phyloP scores from a whole-genome alignment of 805 yeast species.

The Candida silvicultrix region DNA sequence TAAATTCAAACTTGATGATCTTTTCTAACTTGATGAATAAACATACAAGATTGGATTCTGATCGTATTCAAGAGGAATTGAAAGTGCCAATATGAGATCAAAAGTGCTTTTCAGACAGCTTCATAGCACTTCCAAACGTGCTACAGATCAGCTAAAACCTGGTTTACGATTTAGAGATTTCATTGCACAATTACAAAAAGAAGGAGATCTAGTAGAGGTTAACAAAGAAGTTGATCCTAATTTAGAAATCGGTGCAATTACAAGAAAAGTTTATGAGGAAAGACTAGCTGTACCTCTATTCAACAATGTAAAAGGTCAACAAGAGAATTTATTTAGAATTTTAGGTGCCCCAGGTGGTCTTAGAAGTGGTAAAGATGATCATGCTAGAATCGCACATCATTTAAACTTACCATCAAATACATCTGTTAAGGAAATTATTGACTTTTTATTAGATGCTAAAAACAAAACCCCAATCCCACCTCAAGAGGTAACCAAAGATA shows the following conservation, averaged over 20 bases:
- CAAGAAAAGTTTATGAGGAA: conserved; percentile 21
- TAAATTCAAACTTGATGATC: too few relatives aligned
- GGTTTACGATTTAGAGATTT: conserved; percentile 22
- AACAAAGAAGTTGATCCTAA: conserved; percentile 20
- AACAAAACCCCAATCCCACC: conserved; percentile 14
- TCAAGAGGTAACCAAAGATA: conserved; percentile 2
- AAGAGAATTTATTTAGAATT: conserved; percentile 14
- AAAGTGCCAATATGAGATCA: background rate
- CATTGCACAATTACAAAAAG: conserved; percentile 16
- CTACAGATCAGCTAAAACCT: conserved; percentile 9
- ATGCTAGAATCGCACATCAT: conserved; percentile 23
- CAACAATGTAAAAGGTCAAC: conserved; percentile 14
- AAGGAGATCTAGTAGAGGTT: conserved; percentile 21
- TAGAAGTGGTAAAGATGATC: conserved; percentile 10
- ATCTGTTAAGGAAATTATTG: conserved; percentile 18
- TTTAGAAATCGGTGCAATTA: conserved; percentile 24
- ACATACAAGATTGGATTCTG: too few relatives aligned
- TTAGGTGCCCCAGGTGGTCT: conserved; percentile 22
- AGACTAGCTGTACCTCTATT: conserved; percentile 20
- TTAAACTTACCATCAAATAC: conserved; percentile 18
- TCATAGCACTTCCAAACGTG: background rate
- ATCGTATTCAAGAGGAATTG: too few relatives aligned
- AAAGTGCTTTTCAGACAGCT: background rate
- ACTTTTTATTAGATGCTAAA: conserved; percentile 15
- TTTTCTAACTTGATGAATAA: too few relatives aligned